phyloP scores from a whole-genome alignment of 225 moss, liverwort and hornwort species.

The Anthoceros angustus region DNA sequence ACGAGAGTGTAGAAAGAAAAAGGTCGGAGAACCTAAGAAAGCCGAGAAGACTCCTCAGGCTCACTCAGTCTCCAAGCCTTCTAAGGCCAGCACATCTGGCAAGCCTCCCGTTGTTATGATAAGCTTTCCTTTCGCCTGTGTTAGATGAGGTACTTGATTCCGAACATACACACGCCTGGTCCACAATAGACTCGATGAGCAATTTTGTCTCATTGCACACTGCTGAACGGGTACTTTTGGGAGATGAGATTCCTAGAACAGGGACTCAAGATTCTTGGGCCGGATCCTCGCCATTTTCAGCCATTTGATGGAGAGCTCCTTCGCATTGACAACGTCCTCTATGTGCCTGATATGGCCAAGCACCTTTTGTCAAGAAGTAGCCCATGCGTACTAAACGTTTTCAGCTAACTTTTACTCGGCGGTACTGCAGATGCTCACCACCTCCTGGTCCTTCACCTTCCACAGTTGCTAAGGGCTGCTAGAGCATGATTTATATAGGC shows the following conservation, averaged over 20 bases:
- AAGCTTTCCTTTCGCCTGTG: not conserved
- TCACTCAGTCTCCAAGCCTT: not conserved
- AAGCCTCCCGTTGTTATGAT: slow-evolving; percentile 1
- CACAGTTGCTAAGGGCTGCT: not conserved
- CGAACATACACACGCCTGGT: no score
- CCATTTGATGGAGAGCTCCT: not conserved
- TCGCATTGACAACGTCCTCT: no score
- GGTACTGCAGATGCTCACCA: not conserved
- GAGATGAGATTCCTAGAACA: no score
- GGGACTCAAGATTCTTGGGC: no score
- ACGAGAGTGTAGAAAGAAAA: no score
- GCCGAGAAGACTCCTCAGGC: not conserved
- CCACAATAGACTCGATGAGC: not conserved
- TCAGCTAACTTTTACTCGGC: slow-evolving; percentile 1
- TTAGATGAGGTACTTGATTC: not conserved
- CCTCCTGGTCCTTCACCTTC: not conserved
- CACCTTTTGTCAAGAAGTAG: no score
- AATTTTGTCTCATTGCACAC: not conserved
- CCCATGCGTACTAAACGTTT: not conserved
- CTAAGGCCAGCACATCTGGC: not conserved
- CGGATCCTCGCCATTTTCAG: no score
- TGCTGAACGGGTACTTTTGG: slow-evolving; percentile 1
- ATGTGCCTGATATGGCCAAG: no score
- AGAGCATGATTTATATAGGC: not conserved
- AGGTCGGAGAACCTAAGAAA: no score